Evolutionary conservation across 768 basidiomycete species (phyloP).

Genomic region (Amanita pallidorosea): DNA sequence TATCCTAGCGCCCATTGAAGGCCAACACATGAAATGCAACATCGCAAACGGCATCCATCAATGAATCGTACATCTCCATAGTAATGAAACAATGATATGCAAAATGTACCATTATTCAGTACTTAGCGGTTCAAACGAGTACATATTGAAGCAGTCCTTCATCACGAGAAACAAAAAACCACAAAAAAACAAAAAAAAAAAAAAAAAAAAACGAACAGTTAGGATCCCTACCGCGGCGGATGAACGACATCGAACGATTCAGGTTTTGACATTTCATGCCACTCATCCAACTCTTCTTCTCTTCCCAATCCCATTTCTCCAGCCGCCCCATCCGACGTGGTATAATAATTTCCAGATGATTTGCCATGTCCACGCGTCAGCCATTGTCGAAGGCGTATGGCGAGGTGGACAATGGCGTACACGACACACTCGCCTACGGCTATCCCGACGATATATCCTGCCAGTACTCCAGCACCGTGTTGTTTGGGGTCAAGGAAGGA

Average conservation of each 20-base stretch:
- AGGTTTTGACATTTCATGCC: conserved; percentile 1
- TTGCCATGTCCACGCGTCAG: conserved; percentile 10
- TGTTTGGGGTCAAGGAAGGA: conserved; percentile 47
- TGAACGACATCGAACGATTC: neutral
- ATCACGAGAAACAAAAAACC: no score
- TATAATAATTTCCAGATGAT: neutral
- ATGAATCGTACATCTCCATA: no score
- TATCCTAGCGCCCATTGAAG: no score
- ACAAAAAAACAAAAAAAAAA: no score
- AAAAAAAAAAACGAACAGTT: no score
- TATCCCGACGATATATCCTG: conserved; percentile 56
- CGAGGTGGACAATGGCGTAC: conserved; percentile 36
- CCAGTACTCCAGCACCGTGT: conserved; percentile 28
- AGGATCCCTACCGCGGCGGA: no score
- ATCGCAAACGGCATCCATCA: no score
- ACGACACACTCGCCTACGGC: conserved; percentile 37
- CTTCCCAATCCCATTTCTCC: neutral
- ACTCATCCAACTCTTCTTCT: neutral
- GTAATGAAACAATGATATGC: no score
- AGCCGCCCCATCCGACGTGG: neutral
- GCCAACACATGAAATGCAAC: no score
- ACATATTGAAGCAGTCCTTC: no score
- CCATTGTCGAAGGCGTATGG: conserved; percentile 27
- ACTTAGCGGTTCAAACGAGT: no score
- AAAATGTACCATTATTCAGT: no score